phyloP scores from a whole-genome alignment of 2,329 filamentous ascomycete species.

The Fusarium sp. region DNA sequence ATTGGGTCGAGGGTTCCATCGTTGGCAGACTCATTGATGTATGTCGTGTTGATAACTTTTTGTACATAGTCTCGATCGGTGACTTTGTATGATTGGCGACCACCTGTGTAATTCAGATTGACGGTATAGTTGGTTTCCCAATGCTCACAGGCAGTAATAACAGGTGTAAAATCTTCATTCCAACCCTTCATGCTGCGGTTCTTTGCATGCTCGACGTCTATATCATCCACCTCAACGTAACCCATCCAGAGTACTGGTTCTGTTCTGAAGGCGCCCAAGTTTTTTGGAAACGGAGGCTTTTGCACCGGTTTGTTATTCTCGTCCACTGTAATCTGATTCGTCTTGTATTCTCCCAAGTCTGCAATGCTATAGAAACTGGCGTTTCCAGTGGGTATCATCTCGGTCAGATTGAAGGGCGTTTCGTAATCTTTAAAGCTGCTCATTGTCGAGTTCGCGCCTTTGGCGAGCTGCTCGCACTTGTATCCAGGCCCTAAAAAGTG shows the following conservation, averaged over 20 bases:
- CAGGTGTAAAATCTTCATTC: constrained; percentile 17
- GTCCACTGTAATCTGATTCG: constrained; percentile 6
- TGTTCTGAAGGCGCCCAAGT: constrained; percentile 28
- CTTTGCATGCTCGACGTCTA: background rate
- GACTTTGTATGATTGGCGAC: constrained; percentile 29
- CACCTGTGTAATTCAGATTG: constrained; percentile 32
- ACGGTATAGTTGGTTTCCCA: constrained; percentile 36
- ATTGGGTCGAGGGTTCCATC: constrained; percentile 26
- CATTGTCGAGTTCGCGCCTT: background rate
- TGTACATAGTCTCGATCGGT: constrained; percentile 11
- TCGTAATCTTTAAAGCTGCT: background rate
- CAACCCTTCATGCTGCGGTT: background rate
- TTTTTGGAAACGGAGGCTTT: constrained; percentile 15
- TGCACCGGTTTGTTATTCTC: constrained; percentile 4
- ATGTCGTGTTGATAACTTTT: constrained; percentile 35
- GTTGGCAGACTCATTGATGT: background rate
- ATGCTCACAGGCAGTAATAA: constrained; percentile 34
- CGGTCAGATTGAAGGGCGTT: constrained; percentile 29
- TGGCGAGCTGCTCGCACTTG: constrained; percentile 27
- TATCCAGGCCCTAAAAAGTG: constrained; percentile 35
- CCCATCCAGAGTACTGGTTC: constrained; percentile 36
- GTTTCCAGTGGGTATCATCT: constrained; percentile 21
- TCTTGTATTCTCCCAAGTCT: constrained; percentile 24
- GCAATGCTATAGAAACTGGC: constrained; percentile 15
- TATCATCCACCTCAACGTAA: constrained; percentile 25